A percentile compares a stretch with the other conserved stretches of the same genome.
Conservation (phyloP, 23 red algal species). For the Agarophyton chilense region DNA sequence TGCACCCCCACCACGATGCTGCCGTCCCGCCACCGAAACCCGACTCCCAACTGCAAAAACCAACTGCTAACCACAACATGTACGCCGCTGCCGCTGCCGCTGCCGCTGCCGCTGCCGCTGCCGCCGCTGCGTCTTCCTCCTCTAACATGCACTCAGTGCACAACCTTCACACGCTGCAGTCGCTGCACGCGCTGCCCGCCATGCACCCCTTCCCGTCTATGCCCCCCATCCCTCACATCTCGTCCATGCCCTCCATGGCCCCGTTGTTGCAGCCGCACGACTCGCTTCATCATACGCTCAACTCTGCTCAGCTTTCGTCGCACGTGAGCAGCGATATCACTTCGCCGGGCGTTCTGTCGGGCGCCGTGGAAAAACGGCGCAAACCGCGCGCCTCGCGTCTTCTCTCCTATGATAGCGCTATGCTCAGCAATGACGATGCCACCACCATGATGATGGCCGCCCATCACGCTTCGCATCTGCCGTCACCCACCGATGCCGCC, state of each 20-base stretch:
- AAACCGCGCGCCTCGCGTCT: neutral
- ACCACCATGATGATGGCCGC: constrained; percentile 63
- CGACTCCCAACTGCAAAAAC: neutral
- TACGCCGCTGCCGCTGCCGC: neutral
- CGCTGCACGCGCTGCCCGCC: neutral
- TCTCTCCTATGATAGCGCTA: constrained; percentile 5
- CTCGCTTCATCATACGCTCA: constrained; percentile 17
- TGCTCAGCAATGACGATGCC: constrained; percentile 43
- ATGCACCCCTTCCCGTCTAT: constrained; percentile 17
- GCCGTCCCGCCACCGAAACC: neutral
- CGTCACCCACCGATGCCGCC: constrained; percentile 10
- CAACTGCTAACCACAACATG: neutral
- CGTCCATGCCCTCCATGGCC: constrained; percentile 22
- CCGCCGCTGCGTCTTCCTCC: constrained; percentile 6
- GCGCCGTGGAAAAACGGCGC: constrained; percentile 50
- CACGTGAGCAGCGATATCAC: constrained; percentile 1
- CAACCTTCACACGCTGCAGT: constrained; percentile 6
- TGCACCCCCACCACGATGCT: neutral
- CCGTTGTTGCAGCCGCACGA: constrained; percentile 18
- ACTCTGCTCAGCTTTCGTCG: constrained; percentile 10
- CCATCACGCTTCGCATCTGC: constrained; percentile 57
- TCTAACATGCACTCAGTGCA: neutral
- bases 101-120: neutral
- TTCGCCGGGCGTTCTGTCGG: constrained; percentile 51
- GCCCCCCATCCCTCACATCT: constrained; percentile 2